Base-by-base conservation (phyloP, 495 filamentous ascomycete genomes). In the Penicillium antarcticum region DNA sequence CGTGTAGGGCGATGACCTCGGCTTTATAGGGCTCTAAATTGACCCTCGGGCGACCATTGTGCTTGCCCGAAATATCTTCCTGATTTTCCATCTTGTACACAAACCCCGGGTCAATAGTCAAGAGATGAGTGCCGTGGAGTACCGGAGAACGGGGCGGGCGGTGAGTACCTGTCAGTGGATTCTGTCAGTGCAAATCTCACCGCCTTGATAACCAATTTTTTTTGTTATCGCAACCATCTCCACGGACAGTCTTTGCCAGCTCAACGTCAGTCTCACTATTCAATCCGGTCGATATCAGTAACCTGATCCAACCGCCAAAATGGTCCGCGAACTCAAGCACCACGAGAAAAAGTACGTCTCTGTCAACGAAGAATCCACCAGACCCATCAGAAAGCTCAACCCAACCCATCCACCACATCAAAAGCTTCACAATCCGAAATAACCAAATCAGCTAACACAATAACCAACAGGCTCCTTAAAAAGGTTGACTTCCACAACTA, bases 401-500 rank as follows among this genome's bases (percentile, higher is more conserved):
- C 42, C 40, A 2, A 23, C 29, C 32, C 3, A 34, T 9, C 9
- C 32, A 32, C 42, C 33, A 51, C 32, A 24, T 2, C 14, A 0
- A n/a, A 19, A 47, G 41, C 33, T 14, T 21, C 47, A 39, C 16
- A 13, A 24, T 18, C 10, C 14, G 19, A 19, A 9, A 23, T 35
- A 46, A 53, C 34, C 29, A 19, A 48, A 40, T 19, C 6, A 16
- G 35, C 43, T 61, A 55, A 60, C 52, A 42, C 52, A 29, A 14
- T 13, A 8, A 9, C 8, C 26, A 14, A 34, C 61, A 81, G 77
- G 66, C 80, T 89, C 60, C 85, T 97, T 65, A 82, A 84, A 50
- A 98, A 97, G 74, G 91, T 95, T 69, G 91, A 98, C 70, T 94
- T 98, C 73, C 84, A 90, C 58, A 92, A 86, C 64, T 97, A 92